Evolutionary conservation across 805 yeast species (phyloP).

Genomic region (Yarrowia sp.): DNA sequence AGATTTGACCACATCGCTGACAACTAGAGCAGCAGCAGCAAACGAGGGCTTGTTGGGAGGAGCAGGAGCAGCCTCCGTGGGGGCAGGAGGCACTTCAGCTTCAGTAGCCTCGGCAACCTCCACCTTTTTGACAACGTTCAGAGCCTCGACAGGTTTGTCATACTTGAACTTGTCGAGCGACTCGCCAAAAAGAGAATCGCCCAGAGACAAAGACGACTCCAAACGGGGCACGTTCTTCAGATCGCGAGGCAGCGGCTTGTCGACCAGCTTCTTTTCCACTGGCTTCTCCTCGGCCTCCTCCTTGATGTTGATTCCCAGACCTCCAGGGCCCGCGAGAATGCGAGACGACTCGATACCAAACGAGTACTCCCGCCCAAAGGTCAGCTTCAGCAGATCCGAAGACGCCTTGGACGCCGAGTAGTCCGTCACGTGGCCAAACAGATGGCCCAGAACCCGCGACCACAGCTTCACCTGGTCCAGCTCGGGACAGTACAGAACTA

Average conservation of each 20-base stretch:
- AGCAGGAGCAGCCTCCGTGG: neutral
- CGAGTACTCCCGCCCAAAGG: constrained; percentile 20
- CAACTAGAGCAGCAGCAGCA: constrained; percentile 14
- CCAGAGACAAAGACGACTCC: constrained; percentile 2
- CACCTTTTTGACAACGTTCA: neutral
- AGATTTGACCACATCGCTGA: neutral
- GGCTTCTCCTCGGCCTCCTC: neutral
- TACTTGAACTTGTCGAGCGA: constrained; percentile 20
- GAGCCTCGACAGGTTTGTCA: neutral
- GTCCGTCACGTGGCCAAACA: constrained; percentile 24
- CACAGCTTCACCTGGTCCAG: constrained; percentile 17
- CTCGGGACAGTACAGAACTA: constrained; percentile 20
- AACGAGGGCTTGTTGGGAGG: neutral
- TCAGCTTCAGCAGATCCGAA: neutral
- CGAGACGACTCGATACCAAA: constrained; percentile 9
- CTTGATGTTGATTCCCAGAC: constrained; percentile 1
- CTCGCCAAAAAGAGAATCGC: constrained; percentile 6
- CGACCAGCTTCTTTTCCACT: neutral
- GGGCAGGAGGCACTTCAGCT: neutral
- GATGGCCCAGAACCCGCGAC: neutral
- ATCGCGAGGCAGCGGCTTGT: neutral
- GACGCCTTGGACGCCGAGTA: constrained; percentile 14
- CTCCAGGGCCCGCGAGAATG: constrained; percentile 7
- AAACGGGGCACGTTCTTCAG: neutral
- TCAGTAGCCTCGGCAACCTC: neutral